Evolutionary conservation across 345 rosid species (phyloP), one percentile per base, ranked within the genome.

Genomic region (Aquilaria malaccensis): DNA sequence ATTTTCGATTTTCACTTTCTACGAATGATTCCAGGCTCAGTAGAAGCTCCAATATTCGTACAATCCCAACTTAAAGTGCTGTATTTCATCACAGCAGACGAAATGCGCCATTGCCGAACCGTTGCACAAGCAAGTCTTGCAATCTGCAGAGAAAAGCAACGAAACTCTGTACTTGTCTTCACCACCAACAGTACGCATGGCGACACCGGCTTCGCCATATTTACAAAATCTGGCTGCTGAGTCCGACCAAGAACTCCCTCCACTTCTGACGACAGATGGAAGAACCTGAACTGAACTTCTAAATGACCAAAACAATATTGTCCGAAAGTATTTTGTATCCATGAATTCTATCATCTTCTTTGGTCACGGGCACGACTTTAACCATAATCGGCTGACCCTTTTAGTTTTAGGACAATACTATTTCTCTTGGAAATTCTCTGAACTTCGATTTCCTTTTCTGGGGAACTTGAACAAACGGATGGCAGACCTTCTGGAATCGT

Each of bases 221-320:
- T 84, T 66, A 79, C 54, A 50, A 88, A 85, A 70, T 86, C 81
- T 0, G 87, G 91, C 61, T 64, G 58, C 66, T 80, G 71, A 13
- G 80, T 89, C 69, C 84, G 72, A 45, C 92, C 95, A 45, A 87
- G 75, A 56, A 80, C 85, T 62, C 90, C 88, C 10, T 89, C 84
- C 30, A 87, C 81, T 30, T 78, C 72, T 1, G 88, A 65, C 50
- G 90, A 87, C 9, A 85, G 69, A 68, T 80, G 68, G 3, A 58
- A 72, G 82, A 87, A 85, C 59, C 74, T 78, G 70, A 85, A 85
- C 7, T 87, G 88, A 14, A 80, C 81, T 52, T 87, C 86, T 51
- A 85, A 70, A 76, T 87, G 92, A 45, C 80, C 85, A 58, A 89
- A 83, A 58, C 88, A 83, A 57, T 22, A 22, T 87, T 78, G 15